A percentile compares a stretch with the other conserved stretches of the same genome.
phyloP scores from a whole-genome alignment of 768 basidiomycete species.

The Lepiota subincarnata region DNA sequence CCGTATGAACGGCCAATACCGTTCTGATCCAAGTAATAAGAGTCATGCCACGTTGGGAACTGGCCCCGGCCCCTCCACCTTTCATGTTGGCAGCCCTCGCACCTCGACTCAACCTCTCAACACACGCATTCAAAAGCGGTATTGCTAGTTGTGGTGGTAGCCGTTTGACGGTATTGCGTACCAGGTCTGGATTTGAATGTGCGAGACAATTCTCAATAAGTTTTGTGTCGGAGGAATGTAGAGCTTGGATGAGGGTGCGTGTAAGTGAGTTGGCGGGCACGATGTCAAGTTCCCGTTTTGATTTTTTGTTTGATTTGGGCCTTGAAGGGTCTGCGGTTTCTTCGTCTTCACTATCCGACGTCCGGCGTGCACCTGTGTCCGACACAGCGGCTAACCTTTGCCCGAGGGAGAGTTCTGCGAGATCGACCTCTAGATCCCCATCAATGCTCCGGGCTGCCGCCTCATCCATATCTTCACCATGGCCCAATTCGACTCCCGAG shows the following conservation, averaged over 20 bases:
- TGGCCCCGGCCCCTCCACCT: conserved; percentile 75
- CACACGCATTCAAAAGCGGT: conserved; percentile 80
- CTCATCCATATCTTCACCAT: conserved; percentile 53
- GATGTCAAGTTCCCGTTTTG: conserved; percentile 30
- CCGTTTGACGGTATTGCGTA: conserved; percentile 82
- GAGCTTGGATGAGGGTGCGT: conserved; percentile 90
- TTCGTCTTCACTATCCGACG: conserved; percentile 47
- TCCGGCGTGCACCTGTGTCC: conserved; percentile 39
- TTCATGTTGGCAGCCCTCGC: conserved; percentile 68
- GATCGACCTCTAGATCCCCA: conserved; percentile 73
- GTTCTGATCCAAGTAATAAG: conserved; percentile 77
- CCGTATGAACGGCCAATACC: conserved; percentile 81
- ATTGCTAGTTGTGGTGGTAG: conserved; percentile 86
- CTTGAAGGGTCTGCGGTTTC: conserved; percentile 19
- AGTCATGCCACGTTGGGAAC: conserved; percentile 67
- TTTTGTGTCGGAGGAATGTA: conserved; percentile 90
- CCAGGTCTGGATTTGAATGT: conserved; percentile 76
- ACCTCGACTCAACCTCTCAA: conserved; percentile 82
- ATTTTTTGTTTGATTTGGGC: conserved; percentile 30
- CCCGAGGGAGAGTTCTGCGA: conserved; percentile 89
- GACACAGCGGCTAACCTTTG: conserved; percentile 79
- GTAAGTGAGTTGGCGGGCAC: conserved; percentile 85
- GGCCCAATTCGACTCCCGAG: conserved; percentile 64
- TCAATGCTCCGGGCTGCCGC: conserved; percentile 46
- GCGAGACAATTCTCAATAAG: conserved; percentile 83